Conservation (phyloP, 495 filamentous ascomycete species). For the Aspergillus cavernicola region DNA sequence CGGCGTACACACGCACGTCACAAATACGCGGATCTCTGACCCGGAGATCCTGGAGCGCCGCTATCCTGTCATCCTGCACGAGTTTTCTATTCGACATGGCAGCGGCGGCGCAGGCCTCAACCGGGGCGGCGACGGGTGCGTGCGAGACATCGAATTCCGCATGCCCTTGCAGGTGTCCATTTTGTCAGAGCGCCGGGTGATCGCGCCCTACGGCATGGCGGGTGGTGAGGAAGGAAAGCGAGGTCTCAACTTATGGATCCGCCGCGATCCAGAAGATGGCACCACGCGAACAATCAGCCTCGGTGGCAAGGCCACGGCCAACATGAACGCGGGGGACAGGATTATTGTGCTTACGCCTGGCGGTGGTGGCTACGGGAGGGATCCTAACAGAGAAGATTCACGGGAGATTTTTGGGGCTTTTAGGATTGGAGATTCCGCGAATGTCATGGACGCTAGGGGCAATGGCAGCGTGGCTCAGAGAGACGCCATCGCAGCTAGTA, state of each 20-base stretch:
- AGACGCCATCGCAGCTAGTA: too few species aligned
- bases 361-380: too few species aligned
- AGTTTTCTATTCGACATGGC: conserved; percentile 69
- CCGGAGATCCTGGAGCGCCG: conserved; percentile 83
- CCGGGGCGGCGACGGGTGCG: conserved; percentile 34
- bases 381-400: too few species aligned
- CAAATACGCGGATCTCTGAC: conserved; percentile 85
- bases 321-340: too few species aligned
- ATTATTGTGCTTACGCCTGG: too few species aligned
- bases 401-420: too few species aligned
- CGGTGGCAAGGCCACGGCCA: too few species aligned
- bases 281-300: too few species aligned
- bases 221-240: conserved; percentile 7
- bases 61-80: conserved; percentile 77
- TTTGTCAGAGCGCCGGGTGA: conserved; percentile 77
- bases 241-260: conserved; percentile 11
- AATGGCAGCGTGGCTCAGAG: too few species aligned
- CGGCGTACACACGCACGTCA: conserved; percentile 93
- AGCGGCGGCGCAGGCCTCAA: conserved; percentile 36
- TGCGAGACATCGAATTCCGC: conserved; percentile 37
- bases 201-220: conserved; percentile 64
- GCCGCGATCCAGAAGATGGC: background rate
- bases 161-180: conserved; percentile 76
- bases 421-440: too few species aligned
- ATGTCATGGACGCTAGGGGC: too few species aligned